These are phyloP conservation scores for Sphaerosporella brunnea DNA, from an alignment of 495 filamentous ascomycete genomes.

Conservation along the genomic window DNA sequence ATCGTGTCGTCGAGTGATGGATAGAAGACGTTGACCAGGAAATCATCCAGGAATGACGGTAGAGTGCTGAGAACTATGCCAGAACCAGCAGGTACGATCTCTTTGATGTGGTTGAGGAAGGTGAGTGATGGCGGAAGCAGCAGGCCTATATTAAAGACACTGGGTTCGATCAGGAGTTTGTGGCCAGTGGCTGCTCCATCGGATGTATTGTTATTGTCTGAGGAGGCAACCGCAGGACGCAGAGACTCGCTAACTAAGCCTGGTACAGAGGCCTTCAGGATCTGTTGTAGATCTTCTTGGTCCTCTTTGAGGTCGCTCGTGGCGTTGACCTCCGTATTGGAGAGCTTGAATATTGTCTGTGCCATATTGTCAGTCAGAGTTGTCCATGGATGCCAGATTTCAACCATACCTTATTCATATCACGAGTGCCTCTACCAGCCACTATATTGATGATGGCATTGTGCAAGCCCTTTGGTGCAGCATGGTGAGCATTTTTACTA, in stretches of 20 bases:
- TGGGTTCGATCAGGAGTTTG: constrained; percentile 83
- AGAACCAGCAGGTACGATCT: constrained; percentile 58
- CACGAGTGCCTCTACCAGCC: constrained; percentile 39
- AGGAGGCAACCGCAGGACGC: constrained; percentile 28
- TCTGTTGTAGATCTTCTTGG: constrained; percentile 75
- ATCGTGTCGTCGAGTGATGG: constrained; percentile 93
- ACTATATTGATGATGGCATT: constrained; percentile 38
- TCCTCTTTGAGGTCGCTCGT: constrained; percentile 52
- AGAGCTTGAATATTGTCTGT: constrained; percentile 71
- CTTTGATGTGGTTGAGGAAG: constrained; percentile 80
- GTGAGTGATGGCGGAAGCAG: constrained; percentile 83
- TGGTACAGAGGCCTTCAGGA: constrained; percentile 77
- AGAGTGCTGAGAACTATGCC: constrained; percentile 74
- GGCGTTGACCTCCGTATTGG: constrained; percentile 61
- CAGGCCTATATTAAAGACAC: constrained; percentile 92
- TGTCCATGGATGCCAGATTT: too few species aligned
- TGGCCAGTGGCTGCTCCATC: constrained; percentile 50
- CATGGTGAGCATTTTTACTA: constrained; percentile 33
- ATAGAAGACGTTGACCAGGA: constrained; percentile 93
- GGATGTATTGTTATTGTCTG: constrained; percentile 31
- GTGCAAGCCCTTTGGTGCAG: constrained; percentile 33
- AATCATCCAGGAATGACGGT: constrained; percentile 94
- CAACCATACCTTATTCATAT: constrained; percentile 42
- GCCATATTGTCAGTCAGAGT: too few species aligned
- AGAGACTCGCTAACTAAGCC: constrained; percentile 72